These are phyloP conservation scores for Aspergillus cejpii DNA, from an alignment of 2,329 filamentous ascomycete genomes.

Conservation along the genomic window DNA sequence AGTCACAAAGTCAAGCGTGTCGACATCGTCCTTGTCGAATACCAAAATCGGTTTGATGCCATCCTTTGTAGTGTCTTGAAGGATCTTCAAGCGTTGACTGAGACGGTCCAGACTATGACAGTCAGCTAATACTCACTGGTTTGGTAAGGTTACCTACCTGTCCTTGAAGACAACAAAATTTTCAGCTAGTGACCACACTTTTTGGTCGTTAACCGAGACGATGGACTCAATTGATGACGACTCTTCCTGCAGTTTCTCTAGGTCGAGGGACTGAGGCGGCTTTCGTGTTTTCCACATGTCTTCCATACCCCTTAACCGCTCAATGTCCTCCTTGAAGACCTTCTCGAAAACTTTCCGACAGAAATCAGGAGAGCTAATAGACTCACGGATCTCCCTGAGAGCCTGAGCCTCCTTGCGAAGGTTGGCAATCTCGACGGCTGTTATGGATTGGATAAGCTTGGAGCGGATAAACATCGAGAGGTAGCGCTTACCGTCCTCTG, in stretches of 20 bases:
- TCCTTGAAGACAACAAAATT: slow-evolving; percentile 82
- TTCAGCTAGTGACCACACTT: slow-evolving; percentile 72
- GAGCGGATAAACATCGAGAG: neutral
- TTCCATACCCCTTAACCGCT: slow-evolving; percentile 74
- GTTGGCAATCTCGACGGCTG: slow-evolving; percentile 75
- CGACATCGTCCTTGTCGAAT: slow-evolving; percentile 95
- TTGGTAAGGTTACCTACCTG: slow-evolving; percentile 41
- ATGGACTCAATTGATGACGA: slow-evolving; percentile 47
- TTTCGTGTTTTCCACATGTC: slow-evolving; percentile 91
- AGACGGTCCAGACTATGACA: slow-evolving; percentile 60
- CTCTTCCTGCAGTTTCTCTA: slow-evolving; percentile 53
- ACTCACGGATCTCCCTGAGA: slow-evolving; percentile 71
- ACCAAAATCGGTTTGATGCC: slow-evolving; percentile 55
- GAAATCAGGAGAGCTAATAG: slow-evolving; percentile 73
- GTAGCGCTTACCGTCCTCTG: slow-evolving; percentile 60
- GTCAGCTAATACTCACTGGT: slow-evolving; percentile 4
- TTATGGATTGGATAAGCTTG: slow-evolving; percentile 15
- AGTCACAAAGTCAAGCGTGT: slow-evolving; percentile 90
- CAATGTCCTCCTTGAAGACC: slow-evolving; percentile 80
- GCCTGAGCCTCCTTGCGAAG: slow-evolving; percentile 76
- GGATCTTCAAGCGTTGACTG: slow-evolving; percentile 62
- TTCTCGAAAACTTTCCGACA: slow-evolving; percentile 80
- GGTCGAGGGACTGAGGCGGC: slow-evolving; percentile 66
- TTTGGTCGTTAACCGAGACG: slow-evolving; percentile 62
- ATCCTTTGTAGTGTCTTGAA: slow-evolving; percentile 49